Evolutionary conservation across 2,329 filamentous ascomycete species (phyloP), one percentile per base, ranked within the genome.

Genomic region (Pleoardoris graminearum): DNA sequence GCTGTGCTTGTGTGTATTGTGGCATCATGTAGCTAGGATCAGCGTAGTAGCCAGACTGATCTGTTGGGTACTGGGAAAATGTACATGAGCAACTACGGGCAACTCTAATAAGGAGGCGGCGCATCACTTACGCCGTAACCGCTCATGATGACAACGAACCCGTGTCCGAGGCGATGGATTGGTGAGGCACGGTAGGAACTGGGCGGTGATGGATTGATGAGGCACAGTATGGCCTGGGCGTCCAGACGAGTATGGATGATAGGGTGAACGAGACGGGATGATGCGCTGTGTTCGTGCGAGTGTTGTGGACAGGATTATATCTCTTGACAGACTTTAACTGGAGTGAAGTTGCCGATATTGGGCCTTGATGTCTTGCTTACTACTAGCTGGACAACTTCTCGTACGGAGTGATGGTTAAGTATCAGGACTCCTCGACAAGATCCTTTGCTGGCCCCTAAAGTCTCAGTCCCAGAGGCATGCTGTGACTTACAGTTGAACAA

Each of bases 1-100:
- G 59, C 36, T 70, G 67, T 12, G 66, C 53, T 30, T 69, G 66
- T 7, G 68, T 71, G 53, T 70, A 71, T 33, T 69, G 65, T 22
- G 66, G 66, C 43, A 67, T 54, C 19, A 50, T 48, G 33, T 66
- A 65, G 1, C 45, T 32, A 5, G 59, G 48, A 14, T 54, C 32
- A 35, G 59, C 58, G 30, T 60, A 60, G 45, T 63, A 67, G 42
- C 51, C 56, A 22, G 56, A 51, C 39, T 62, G 62, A 32, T 61
- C 55, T 11, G 57, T 42, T 3, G 64, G 55, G 44, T 69, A 68
- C 60, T 66, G 44, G 32, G 21, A 1, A 1, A 33, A 19, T 3
- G 14, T 12, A 22, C 41, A 44, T 52, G 17, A 52, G 50, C 41
- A 42, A n/a, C 41, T 23, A 16, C n/a, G 12, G 21, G 21, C 8